These are phyloP conservation scores for Hyphopichia buzzinii DNA, from an alignment of 1,139 yeast genomes.

Conservation along the genomic window DNA sequence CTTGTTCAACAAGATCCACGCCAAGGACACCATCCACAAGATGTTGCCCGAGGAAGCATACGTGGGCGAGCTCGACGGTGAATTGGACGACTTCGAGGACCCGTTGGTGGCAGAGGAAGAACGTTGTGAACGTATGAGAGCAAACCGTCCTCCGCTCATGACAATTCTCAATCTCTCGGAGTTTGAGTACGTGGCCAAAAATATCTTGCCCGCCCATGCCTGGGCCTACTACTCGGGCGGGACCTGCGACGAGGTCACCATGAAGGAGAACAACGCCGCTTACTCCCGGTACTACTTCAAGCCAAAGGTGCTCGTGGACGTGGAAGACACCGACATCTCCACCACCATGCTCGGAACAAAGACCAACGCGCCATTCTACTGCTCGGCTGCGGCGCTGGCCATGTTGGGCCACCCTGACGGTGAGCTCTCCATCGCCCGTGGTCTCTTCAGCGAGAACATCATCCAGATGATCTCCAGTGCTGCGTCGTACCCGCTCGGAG, in stretches of 20 bases:
- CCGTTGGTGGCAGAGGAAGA: conserved; percentile 11
- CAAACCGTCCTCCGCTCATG: conserved; percentile 53
- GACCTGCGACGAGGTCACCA: conserved; percentile 81
- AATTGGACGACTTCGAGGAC: conserved; percentile 8
- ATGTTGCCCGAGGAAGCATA: conserved; percentile 8
- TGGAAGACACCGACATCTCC: conserved; percentile 43
- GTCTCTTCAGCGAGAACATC: conserved; percentile 44
- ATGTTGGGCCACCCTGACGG: conserved; percentile 57
- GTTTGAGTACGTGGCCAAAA: conserved; percentile 74
- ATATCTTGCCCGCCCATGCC: conserved; percentile 63
- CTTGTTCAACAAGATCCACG: conserved; percentile 13
- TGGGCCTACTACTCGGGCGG: conserved; percentile 89
- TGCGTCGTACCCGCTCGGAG: conserved; percentile 56
- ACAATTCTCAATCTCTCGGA: conserved; percentile 63
- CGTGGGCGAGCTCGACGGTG: conserved; percentile 12
- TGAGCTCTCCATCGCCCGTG: conserved; percentile 49
- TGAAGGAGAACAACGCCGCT: conserved; percentile 82
- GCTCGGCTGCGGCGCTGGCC: conserved; percentile 59
- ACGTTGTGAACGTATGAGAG: conserved; percentile 16
- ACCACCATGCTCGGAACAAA: conserved; percentile 52
- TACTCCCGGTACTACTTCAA: conserved; percentile 78
- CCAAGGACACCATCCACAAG: conserved; percentile 2
- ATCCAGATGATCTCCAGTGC: conserved; percentile 59
- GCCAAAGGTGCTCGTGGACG: conserved; percentile 72
- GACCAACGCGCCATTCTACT: conserved; percentile 52